Base-by-base conservation (phyloP, 805 yeast species). In the Suhomyces faveliae region DNA sequence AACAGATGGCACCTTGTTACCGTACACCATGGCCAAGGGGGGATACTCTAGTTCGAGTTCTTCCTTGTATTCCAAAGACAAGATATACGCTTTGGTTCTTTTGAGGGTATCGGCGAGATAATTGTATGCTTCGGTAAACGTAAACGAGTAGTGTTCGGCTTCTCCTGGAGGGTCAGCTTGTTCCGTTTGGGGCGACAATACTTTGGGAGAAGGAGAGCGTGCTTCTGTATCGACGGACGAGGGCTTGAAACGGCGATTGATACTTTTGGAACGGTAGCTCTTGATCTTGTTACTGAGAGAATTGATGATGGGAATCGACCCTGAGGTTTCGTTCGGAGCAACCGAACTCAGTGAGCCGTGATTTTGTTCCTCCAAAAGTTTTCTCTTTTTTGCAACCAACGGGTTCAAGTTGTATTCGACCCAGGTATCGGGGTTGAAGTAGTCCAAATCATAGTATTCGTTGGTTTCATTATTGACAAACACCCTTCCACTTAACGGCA, bases 371-470 rank as follows among this genome's bases (percentile, higher is more conserved):
- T 69, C 74, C 23, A 55, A 43, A 25, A 53, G 20, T 25, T 55
- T 65, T 56, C 73, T 57, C 51, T 59, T 62, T 46, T 61, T 66
- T 25, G 80, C 67, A 1, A 89, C 94, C 42, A 88, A 68, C 0
- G 97, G 97, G 24, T 85, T 84, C 35, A 90, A 66, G 43, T 84
- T 81, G 58, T 85, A 83, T 52, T 84, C 78, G 8, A 79, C 81
- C 97, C 97, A 91, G 12, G 80, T 79, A 7, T 88, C 77, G 1
- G 89, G 86, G 57, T 91, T 84, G 59, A 86, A 91, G 57, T 79
- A 88, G 70, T 91, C 96, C 19, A 89, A 61, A 48, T 79, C 79
- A 57, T 79, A 79, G 40, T 74, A 71, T 53, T 84, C 80, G 27
- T 79, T 77, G 0, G 88, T 83, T 19, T 71, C 73, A 24, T 61